These are phyloP conservation scores for Microdochium nivale DNA, from an alignment of 2,329 filamentous ascomycete genomes.

Conservation along the genomic window DNA sequence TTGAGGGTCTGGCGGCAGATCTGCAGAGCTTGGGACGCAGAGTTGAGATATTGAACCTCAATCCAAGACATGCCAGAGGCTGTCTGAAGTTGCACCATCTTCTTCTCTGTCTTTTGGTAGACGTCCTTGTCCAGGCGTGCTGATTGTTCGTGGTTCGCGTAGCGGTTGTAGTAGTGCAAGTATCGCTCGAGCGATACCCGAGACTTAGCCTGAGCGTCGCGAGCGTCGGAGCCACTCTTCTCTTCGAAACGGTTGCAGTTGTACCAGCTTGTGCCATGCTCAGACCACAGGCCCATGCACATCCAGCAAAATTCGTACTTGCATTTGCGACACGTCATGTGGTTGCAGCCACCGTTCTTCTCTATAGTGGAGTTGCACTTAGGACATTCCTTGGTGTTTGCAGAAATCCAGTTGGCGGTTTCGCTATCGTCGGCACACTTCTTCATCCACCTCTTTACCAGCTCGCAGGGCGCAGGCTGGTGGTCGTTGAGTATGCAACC, in stretches of 20 bases:
- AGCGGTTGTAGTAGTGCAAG: constrained; percentile 97
- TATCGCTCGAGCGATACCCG: constrained; percentile 91
- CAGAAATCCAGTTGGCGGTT: constrained; percentile 98
- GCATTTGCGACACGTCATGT: constrained; percentile 29
- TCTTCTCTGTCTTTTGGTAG: constrained; percentile 93
- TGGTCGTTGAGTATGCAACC: constrained; percentile 86
- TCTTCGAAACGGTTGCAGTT: constrained; percentile 98
- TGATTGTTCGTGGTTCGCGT: constrained; percentile 97
- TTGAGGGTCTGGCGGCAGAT: constrained; percentile 97
- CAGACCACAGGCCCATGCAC: constrained; percentile 98
- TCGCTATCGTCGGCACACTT: constrained; percentile 98
- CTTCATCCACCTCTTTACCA: constrained; percentile 94
- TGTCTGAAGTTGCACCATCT: constrained; percentile 94
- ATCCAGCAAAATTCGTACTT: constrained; percentile 76
- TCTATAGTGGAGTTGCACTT: constrained; percentile 96
- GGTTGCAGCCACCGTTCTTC: constrained; percentile 61
- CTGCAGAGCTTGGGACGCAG: constrained; percentile 86
- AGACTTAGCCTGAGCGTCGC: constrained; percentile 86
- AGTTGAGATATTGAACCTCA: constrained; percentile 93
- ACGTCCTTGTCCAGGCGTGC: constrained; percentile 95
- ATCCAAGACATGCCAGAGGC: constrained; percentile 98
- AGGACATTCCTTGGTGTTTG: constrained; percentile 96
- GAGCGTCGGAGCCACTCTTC: constrained; percentile 83
- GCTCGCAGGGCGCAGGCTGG: constrained; percentile 80
- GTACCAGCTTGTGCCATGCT: constrained; percentile 99